These are phyloP conservation scores for Candida sojae DNA, from an alignment of 1,139 yeast species.

Conservation along the genomic window DNA sequence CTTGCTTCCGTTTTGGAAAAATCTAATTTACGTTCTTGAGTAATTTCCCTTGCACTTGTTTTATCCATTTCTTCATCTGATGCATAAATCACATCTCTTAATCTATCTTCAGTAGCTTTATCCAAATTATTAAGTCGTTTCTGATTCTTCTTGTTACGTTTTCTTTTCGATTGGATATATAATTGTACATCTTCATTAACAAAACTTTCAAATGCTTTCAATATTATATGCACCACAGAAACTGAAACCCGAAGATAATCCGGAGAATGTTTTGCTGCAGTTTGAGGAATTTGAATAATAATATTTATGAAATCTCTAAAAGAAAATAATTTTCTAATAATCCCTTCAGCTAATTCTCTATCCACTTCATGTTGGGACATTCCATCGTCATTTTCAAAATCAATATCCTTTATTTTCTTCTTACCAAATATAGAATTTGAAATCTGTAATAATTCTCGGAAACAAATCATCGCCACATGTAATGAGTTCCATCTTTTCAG, in stretches of 20 bases:
- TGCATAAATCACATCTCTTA: slow-evolving; percentile 40
- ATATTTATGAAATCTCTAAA: slow-evolving; percentile 64
- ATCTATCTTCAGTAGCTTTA: slow-evolving; percentile 25
- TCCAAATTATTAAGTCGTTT: slow-evolving; percentile 27
- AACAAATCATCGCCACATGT: slow-evolving; percentile 72
- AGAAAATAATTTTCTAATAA: slow-evolving; percentile 54
- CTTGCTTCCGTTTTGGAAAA: slow-evolving; percentile 41
- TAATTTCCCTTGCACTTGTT: slow-evolving; percentile 39
- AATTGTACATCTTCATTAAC: slow-evolving; percentile 62
- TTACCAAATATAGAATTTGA: slow-evolving; percentile 51
- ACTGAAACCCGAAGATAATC: slow-evolving; percentile 63
- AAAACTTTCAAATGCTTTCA: slow-evolving; percentile 69
- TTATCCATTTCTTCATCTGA: slow-evolving; percentile 41
- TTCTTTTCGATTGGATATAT: slow-evolving; percentile 53
- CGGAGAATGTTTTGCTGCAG: slow-evolving; percentile 67
- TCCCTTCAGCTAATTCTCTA: slow-evolving; percentile 50
- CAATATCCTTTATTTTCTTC: slow-evolving; percentile 28
- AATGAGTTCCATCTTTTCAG: slow-evolving; percentile 56
- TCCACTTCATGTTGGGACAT: slow-evolving; percentile 52
- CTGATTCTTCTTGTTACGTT: slow-evolving; percentile 24
- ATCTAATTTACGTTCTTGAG: slow-evolving; percentile 53
- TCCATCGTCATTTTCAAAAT: slow-evolving; percentile 30
- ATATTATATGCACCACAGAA: slow-evolving; percentile 64
- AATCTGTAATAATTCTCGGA: slow-evolving; percentile 62
- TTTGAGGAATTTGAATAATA: slow-evolving; percentile 60